Base-by-base conservation (phyloP, 2,329 filamentous ascomycete genomes). In the Phialophora macrospora region DNA sequence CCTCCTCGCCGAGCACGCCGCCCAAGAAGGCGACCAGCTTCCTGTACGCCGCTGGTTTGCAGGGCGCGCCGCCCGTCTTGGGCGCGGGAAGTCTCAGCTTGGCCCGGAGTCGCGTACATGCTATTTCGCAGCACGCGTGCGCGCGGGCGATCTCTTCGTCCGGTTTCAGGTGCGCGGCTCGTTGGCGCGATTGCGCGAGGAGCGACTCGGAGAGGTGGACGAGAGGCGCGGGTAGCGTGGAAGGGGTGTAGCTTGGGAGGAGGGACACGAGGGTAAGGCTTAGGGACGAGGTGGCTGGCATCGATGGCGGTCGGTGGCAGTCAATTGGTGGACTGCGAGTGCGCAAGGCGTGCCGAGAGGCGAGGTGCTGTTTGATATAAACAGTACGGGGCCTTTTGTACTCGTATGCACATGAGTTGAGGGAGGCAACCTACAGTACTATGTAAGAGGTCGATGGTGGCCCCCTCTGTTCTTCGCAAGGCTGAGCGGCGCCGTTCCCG, bases 141-240 rank as follows among this genome's bases (percentile, higher is more conserved):
- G 86, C 84, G 22, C 93, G 85, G n/a, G 90, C 92, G 70, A 95
- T 88, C 76, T 97, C 93, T 76, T 97, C 93, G 63, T 96, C 92
- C 2, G 88, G 84, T 75, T 93, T 96, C 60, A 97, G 82, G 17
- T 86, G 90, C 73, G 87, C 88, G 57, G 91, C 92, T 73, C 88
- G 88, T 74, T 88, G 87, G 38, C 91, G 87, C 12, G 92, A 96
- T 77, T 95, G 92, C 1, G 91, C 88, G 52, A 96, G 85, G 6
- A 96, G 81, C 8, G 89, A 92, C 59, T 84, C 82, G 0, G 92
- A 88, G 9, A 93, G 83, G 64, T 90, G 86, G 64, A 91, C 77
- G 4, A 96, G 86, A n/a, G 87, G 83, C 3, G 67, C 38, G 1
- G 72, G 71, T 22, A 71, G 55, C 44, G 65, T 68, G 11, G 83